Percentiles rank a stretch among this genome's conserved stretches.
Conservation (phyloP, 805 yeast genomes). For the Candida cerambycidarum region DNA sequence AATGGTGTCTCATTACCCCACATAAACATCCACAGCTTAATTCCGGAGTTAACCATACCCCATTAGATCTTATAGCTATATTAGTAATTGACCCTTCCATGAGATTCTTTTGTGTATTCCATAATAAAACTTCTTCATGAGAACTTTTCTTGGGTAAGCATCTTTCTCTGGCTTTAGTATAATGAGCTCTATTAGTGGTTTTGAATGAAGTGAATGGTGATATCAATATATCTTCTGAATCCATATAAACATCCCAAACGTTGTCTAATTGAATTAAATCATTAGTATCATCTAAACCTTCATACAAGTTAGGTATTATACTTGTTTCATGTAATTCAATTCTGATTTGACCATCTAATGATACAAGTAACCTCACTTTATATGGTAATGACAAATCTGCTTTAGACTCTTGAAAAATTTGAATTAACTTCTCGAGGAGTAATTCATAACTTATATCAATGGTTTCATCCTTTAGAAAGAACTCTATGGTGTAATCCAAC, state of each 20-base stretch:
- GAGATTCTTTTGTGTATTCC: constrained; percentile 55
- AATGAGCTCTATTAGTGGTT: constrained; percentile 70
- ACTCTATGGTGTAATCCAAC: constrained; percentile 50
- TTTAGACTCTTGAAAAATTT: constrained; percentile 25
- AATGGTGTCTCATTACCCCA: constrained; percentile 73
- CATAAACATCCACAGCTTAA: constrained; percentile 77
- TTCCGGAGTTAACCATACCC: constrained; percentile 78
- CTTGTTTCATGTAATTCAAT: constrained; percentile 35
- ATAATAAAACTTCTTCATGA: constrained; percentile 67
- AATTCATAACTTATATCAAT: constrained; percentile 40
- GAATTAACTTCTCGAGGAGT: constrained; percentile 35
- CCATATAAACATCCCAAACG: constrained; percentile 64
- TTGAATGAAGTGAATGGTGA: constrained; percentile 83
- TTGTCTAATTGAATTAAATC: constrained; percentile 11
- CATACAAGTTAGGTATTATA: constrained; percentile 25
- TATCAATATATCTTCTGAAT: constrained; percentile 48
- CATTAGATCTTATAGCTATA: constrained; percentile 55
- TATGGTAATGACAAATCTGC: constrained; percentile 22
- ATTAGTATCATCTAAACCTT: constrained; percentile 22
- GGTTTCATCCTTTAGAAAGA: constrained; percentile 36
- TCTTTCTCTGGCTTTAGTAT: constrained; percentile 60
- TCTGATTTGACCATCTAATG: constrained; percentile 27
- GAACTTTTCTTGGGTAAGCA: constrained; percentile 38
- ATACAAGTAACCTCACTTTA: constrained; percentile 33
- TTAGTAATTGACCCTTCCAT: constrained; percentile 85